phyloP scores from a whole-genome alignment of 331 rosid genomes.

The Quercus lobata region DNA sequence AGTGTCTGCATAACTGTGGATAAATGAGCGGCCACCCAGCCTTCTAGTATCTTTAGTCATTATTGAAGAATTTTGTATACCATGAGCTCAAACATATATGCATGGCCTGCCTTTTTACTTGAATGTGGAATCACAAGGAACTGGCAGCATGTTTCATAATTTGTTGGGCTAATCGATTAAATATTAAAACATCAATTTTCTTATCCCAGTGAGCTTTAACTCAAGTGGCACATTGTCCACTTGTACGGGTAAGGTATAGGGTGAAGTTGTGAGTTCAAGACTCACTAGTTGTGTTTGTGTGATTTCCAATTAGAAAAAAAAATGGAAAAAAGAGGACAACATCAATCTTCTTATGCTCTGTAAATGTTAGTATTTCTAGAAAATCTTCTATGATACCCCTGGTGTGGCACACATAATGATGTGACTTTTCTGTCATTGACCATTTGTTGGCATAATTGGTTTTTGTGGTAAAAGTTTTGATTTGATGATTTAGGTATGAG shows the following conservation, averaged over 20 bases:
- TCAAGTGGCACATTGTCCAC: too few species aligned
- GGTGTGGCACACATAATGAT: background rate
- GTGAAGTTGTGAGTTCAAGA: too few species aligned
- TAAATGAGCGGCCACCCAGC: background rate
- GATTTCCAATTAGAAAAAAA: too few species aligned
- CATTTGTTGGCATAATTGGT: background rate
- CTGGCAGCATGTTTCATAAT: background rate
- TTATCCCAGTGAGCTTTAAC: background rate
- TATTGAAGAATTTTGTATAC: background rate
- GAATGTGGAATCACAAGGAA: background rate
- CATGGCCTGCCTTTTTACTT: background rate
- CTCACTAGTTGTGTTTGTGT: too few species aligned
- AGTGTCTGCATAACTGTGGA: background rate
- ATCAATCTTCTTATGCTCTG: background rate
- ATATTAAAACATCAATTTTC: background rate
- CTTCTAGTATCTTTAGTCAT: background rate
- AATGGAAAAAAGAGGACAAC: background rate
- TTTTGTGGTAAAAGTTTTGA: constrained; percentile 3
- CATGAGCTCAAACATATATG: background rate
- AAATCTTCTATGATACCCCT: background rate
- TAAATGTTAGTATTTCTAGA: background rate
- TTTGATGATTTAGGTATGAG: constrained; percentile 65
- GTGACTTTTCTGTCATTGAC: background rate
- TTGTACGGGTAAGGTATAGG: too few species aligned
- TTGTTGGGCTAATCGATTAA: background rate